Evolutionary conservation across 1,284 basidiomycete genomes (phyloP).

Genomic region (Dichomitus squalens): DNA sequence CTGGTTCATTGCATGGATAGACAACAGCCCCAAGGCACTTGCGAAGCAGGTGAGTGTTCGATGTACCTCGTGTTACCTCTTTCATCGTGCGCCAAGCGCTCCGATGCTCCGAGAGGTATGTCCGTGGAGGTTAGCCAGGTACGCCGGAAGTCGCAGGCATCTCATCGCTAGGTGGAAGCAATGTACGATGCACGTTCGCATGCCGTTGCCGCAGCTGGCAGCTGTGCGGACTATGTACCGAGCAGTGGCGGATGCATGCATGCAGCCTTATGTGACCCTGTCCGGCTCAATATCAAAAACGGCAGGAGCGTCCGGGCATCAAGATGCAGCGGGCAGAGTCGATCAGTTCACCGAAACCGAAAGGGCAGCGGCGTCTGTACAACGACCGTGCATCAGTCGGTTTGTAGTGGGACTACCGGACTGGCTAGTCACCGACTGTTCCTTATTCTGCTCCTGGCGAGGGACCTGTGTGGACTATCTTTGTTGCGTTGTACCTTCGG

Average conservation of each 20-base stretch:
- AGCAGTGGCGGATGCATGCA: not conserved
- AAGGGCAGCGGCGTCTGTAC: not conserved
- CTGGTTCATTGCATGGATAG: constrained; percentile 97
- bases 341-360: not conserved
- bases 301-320: not conserved
- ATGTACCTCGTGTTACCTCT: not conserved
- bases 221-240: not conserved
- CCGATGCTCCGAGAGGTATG: not conserved
- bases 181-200: not conserved
- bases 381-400: too few species aligned
- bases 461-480: not conserved
- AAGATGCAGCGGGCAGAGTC: not conserved
- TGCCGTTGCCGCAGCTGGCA: not conserved
- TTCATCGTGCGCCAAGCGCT: not conserved
- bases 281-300: not conserved
- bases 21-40: constrained; percentile 92
- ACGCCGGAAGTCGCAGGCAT: not conserved
- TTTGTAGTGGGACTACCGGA: too few species aligned
- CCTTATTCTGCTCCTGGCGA: not conserved
- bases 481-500: not conserved
- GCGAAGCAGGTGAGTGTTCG: constrained; percentile 70
- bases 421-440: too few species aligned
- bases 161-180: not conserved
- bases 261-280: not conserved
- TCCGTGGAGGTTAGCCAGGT: not conserved